These are phyloP conservation scores for Phytopythium oedochilum DNA, from an alignment of 352 stramenopile genomes.

Conservation along the genomic window DNA sequence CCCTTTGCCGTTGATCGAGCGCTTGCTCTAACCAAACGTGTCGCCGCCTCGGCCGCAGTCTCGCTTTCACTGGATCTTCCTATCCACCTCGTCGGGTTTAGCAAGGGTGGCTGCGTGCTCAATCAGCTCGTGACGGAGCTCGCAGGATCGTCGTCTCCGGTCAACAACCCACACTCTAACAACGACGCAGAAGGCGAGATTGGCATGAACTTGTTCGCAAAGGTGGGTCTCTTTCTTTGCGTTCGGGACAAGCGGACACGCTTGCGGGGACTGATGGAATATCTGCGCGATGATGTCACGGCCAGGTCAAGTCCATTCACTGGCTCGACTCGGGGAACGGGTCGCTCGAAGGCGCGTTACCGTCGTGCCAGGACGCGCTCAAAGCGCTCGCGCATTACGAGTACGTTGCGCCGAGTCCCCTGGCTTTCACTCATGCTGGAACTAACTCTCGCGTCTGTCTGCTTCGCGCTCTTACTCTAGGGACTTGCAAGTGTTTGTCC, in stretches of 20 bases:
- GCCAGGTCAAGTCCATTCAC: slow-evolving; percentile 49
- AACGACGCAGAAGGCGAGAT: slow-evolving; percentile 10
- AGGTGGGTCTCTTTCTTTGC: slow-evolving; percentile 18
- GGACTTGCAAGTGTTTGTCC: slow-evolving; percentile 40
- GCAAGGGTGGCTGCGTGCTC: slow-evolving; percentile 59
- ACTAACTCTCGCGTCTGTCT: slow-evolving; percentile 1
- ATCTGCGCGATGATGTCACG: no score
- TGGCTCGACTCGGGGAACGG: slow-evolving; percentile 65
- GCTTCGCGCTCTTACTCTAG: slow-evolving; percentile 7
- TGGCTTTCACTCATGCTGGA: neutral
- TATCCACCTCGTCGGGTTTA: slow-evolving; percentile 64
- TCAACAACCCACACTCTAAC: slow-evolving; percentile 8
- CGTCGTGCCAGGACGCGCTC: slow-evolving; percentile 26
- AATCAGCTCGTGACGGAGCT: slow-evolving; percentile 72
- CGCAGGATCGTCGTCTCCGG: slow-evolving; percentile 19
- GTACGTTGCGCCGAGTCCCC: no score
- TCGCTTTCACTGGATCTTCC: slow-evolving; percentile 39
- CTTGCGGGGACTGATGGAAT: no score
- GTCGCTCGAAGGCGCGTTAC: slow-evolving; percentile 33
- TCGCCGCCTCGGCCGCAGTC: slow-evolving; percentile 15
- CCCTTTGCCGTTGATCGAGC: neutral
- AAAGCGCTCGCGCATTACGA: slow-evolving; percentile 28
- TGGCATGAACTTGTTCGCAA: slow-evolving; percentile 22
- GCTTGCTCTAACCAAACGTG: neutral
- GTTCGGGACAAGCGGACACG: no score